phyloP scores from a whole-genome alignment of 805 yeast genomes.

The Jamesozyma lodderae region DNA sequence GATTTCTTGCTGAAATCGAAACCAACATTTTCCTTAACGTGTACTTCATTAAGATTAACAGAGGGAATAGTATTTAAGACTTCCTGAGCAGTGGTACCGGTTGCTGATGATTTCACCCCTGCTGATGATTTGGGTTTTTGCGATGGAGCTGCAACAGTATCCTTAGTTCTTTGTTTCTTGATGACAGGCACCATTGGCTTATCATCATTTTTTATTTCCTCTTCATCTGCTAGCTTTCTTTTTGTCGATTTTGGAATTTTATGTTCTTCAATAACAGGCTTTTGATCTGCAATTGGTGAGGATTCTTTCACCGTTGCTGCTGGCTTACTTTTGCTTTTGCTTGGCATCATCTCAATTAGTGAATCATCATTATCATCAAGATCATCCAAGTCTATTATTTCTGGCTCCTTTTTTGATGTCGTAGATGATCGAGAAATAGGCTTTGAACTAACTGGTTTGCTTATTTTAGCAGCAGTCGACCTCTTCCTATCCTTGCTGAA shows the following conservation, averaged over 20 bases:
- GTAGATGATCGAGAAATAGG: slow-evolving; percentile 7
- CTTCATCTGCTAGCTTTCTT: neutral
- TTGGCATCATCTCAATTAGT: slow-evolving; percentile 1
- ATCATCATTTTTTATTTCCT: too few species aligned
- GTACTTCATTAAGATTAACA: slow-evolving; percentile 49
- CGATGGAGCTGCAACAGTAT: neutral
- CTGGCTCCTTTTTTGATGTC: slow-evolving; percentile 4
- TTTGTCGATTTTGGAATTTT: neutral
- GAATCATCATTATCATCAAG: slow-evolving; percentile 16
- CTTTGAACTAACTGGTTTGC: slow-evolving; percentile 5
- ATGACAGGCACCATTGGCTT: too few species aligned
- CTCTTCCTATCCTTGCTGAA: slow-evolving; percentile 24
- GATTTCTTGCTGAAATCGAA: slow-evolving; percentile 44
- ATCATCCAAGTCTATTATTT: slow-evolving; percentile 26
- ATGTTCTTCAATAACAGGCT: neutral
- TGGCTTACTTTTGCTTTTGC: neutral
- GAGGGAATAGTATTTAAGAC: slow-evolving; percentile 57
- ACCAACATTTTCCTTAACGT: slow-evolving; percentile 44
- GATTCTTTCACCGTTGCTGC: neutral
- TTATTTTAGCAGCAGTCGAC: neutral
- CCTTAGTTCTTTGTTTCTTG: neutral
- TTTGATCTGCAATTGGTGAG: neutral
- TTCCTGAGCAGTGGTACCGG: slow-evolving; percentile 17
- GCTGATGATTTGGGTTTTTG: neutral
- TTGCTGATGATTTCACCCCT: neutral